Evolutionary conservation across 1,284 basidiomycete genomes (phyloP).

Genomic region (Bondarzewia mesenterica): DNA sequence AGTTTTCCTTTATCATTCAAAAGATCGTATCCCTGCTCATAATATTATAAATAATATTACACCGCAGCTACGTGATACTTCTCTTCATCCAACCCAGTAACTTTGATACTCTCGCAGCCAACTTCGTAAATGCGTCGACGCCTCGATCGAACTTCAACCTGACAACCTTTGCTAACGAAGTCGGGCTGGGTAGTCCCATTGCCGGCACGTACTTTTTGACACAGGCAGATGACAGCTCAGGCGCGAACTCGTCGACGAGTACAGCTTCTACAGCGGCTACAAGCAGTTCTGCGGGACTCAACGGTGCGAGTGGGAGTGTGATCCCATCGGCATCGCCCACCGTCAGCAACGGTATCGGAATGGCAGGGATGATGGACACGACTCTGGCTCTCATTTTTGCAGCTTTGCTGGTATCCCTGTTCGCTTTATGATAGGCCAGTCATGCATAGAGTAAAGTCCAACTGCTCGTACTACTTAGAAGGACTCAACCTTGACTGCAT

Average conservation of each 20-base stretch:
- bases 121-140: conserved; percentile 17
- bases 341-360: too few species aligned
- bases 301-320: too few species aligned
- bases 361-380: too few species aligned
- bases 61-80: conserved; percentile 19
- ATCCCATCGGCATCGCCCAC: too few species aligned
- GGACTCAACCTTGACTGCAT: too few species aligned
- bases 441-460: too few species aligned
- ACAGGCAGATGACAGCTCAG: conserved; percentile 15
- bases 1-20: conserved; percentile 12
- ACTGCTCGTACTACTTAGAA: too few species aligned
- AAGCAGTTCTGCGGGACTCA: too few species aligned
- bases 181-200: conserved; percentile 20
- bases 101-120: conserved; percentile 15
- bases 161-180: conserved; percentile 19
- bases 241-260: conserved; percentile 1
- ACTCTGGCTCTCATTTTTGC: too few species aligned
- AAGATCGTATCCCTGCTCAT: neutral
- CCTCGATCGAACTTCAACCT: conserved; percentile 22
- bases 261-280: neutral
- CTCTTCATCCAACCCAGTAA: conserved; percentile 21
- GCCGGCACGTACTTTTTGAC: conserved; percentile 25
- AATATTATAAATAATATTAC: neutral
- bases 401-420: too few species aligned
- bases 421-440: too few species aligned